phyloP scores from a whole-genome alignment of 2,329 filamentous ascomycete genomes.

The Camptophora hylomeconis region DNA sequence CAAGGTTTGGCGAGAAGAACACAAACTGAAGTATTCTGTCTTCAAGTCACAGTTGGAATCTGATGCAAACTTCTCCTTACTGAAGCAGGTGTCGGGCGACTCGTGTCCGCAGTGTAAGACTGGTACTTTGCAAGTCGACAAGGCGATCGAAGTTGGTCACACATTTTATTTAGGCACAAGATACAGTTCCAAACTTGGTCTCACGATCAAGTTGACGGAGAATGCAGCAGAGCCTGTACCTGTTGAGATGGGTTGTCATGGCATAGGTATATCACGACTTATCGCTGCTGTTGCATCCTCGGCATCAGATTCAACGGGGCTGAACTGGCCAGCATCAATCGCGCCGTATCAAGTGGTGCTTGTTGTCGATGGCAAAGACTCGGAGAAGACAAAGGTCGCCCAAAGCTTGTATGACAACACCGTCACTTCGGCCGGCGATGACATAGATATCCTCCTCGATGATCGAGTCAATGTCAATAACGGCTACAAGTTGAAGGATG shows the following conservation, averaged over 20 bases:
- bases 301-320: constrained; percentile 55
- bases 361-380: constrained; percentile 38
- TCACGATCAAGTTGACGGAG: constrained; percentile 34
- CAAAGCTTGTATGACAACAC: constrained; percentile 53
- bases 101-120: constrained; percentile 56
- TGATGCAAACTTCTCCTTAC: constrained; percentile 26
- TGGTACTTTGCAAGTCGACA: constrained; percentile 51
- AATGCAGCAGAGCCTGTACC: constrained; percentile 32
- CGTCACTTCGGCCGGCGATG: constrained; percentile 11
- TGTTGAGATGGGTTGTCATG: constrained; percentile 92
- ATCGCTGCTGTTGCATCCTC: constrained; percentile 75
- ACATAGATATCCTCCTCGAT: constrained; percentile 58
- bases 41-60: constrained; percentile 4
- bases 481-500: constrained; percentile 80
- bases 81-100: constrained; percentile 55
- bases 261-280: constrained; percentile 83
- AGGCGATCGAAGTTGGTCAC: constrained; percentile 81
- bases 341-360: constrained; percentile 72
- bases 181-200: constrained; percentile 65
- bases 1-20: constrained; percentile 1
- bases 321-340: constrained; percentile 80
- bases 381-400: constrained; percentile 30
- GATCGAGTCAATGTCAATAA: constrained; percentile 53
- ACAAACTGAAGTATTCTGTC: constrained; percentile 2
- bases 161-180: constrained; percentile 88